A percentile compares a stretch with the other conserved stretches of the same genome.
These are phyloP conservation scores for Pittosporum tobira DNA, from an alignment of 129 eudicot genomes.

Conservation along the genomic window DNA sequence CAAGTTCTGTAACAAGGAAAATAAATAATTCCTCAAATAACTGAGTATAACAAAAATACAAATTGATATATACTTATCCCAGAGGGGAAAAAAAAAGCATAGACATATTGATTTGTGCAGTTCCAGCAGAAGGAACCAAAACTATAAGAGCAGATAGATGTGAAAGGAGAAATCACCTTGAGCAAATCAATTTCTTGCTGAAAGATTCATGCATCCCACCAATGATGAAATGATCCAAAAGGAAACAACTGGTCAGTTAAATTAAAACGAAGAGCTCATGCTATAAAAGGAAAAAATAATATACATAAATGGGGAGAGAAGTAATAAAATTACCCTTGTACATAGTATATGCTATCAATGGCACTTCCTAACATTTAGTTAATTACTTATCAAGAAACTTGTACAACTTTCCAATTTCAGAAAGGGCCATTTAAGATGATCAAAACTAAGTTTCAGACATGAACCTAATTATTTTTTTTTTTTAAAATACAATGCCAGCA, in stretches of 20 bases:
- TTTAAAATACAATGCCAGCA: background rate
- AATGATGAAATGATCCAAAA: constrained; percentile 17
- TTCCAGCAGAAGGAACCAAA: too few relatives aligned
- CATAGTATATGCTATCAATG: too few relatives aligned
- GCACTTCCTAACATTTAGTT: too few relatives aligned
- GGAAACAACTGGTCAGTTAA: constrained; percentile 23
- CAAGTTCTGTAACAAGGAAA: constrained; percentile 49
- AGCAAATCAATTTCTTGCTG: constrained; percentile 99
- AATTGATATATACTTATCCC: too few relatives aligned
- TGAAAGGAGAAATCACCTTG: constrained; percentile 43
- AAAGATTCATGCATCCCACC: constrained; percentile 19
- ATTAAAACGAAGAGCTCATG: background rate
- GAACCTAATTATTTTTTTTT: background rate
- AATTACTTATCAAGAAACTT: too few relatives aligned
- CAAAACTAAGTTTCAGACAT: too few relatives aligned
- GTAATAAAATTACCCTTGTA: too few relatives aligned
- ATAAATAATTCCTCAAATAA: background rate
- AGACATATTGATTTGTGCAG: too few relatives aligned
- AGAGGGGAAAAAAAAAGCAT: too few relatives aligned
- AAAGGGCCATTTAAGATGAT: too few relatives aligned
- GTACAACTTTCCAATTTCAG: too few relatives aligned
- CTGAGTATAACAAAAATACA: too few relatives aligned
- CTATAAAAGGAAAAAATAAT: background rate
- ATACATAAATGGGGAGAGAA: background rate
- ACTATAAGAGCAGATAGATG: background rate